These are phyloP conservation scores for Rugonectria rugulosa DNA, from an alignment of 2,329 filamentous ascomycete genomes.

Conservation along the genomic window DNA sequence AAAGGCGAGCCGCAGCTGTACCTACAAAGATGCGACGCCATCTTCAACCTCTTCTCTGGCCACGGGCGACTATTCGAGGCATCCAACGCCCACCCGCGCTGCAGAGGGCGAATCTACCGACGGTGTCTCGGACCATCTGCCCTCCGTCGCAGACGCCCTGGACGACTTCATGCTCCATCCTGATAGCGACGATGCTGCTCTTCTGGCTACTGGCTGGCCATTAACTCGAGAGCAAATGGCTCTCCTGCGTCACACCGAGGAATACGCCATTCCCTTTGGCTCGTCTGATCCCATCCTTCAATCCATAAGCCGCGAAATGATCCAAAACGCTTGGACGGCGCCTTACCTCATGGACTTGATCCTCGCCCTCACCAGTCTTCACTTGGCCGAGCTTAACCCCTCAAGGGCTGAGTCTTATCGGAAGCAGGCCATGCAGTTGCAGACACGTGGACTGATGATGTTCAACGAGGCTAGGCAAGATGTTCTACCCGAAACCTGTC, in stretches of 20 bases:
- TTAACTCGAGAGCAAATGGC: conserved; percentile 10
- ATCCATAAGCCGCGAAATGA: neutral
- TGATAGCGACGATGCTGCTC: neutral
- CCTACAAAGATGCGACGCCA: neutral
- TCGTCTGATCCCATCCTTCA: neutral
- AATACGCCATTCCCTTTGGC: neutral
- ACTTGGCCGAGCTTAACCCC: conserved; percentile 7
- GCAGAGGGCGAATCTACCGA: neutral
- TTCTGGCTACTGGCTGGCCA: conserved; percentile 4
- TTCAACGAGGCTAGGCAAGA: conserved; percentile 14
- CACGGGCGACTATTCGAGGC: neutral
- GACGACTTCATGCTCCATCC: conserved; percentile 2
- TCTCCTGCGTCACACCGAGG: conserved; percentile 1
- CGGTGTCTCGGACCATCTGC: neutral
- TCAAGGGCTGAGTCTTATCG: neutral
- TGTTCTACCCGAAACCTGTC: neutral
- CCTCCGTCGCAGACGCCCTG: neutral
- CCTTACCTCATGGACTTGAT: conserved; percentile 10
- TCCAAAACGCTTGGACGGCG: conserved; percentile 6
- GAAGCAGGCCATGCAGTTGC: conserved; percentile 14
- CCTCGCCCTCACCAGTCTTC: neutral
- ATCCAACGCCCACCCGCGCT: neutral
- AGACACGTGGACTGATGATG: conserved; percentile 1
- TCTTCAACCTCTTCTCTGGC: neutral
- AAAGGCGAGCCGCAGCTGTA: neutral